A percentile compares a stretch with the other conserved stretches of the same genome.
phyloP scores from a whole-genome alignment of 176 grass and related monocot genomes.

The Oryza meridionalis region DNA sequence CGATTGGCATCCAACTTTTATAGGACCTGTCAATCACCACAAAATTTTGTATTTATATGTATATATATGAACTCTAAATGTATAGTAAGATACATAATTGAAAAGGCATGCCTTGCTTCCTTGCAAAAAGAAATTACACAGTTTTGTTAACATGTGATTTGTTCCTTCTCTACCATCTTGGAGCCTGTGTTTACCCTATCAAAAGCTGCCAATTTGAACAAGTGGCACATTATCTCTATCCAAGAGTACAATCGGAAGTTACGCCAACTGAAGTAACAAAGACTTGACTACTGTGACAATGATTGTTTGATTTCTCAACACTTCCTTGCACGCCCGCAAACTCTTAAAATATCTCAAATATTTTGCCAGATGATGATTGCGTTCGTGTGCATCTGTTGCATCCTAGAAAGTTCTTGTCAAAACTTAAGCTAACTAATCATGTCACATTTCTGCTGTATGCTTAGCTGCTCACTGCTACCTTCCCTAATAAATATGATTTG shows the following conservation, averaged over 20 bases:
- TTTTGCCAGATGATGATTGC: not conserved
- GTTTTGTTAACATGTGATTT: not conserved
- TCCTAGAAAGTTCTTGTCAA: slow-evolving; percentile 3
- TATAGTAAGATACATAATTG: slow-evolving; percentile 14
- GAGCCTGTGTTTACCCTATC: not conserved
- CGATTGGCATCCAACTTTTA: slow-evolving; percentile 47
- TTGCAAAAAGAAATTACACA: not conserved
- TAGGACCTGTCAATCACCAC: slow-evolving; percentile 43
- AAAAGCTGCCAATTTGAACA: not conserved
- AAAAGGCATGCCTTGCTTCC: slow-evolving; percentile 1
- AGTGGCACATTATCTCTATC: not conserved
- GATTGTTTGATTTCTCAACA: not conserved
- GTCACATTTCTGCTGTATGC: not conserved
- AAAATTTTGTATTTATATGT: slow-evolving; percentile 28
- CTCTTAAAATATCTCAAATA: not conserved
- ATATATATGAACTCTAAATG: not conserved
- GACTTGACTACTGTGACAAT: not conserved
- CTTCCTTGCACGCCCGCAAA: slow-evolving; percentile 5
- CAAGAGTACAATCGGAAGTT: not conserved
- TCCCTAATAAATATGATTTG: not conserved
- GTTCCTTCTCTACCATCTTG: not conserved
- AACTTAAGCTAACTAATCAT: not conserved
- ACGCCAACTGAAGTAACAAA: not conserved
- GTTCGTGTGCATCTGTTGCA: not conserved
- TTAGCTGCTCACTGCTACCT: not conserved